These are phyloP conservation scores for Acacia pycnantha DNA, from an alignment of 331 rosid genomes.

Conservation along the genomic window DNA sequence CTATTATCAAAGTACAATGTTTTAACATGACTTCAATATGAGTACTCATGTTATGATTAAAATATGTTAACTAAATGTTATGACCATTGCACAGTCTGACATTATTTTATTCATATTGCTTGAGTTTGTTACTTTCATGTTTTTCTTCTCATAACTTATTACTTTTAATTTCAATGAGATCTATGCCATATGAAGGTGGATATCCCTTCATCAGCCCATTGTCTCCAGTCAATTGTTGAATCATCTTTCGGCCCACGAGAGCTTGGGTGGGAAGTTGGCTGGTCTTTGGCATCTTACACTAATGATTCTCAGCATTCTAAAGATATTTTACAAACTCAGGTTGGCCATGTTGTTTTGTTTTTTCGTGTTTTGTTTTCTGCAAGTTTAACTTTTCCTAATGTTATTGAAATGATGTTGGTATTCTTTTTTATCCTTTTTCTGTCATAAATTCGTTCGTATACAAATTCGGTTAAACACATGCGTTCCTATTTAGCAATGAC, in stretches of 20 bases:
- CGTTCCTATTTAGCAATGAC: too few species aligned
- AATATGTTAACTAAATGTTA: neutral
- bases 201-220: constrained; percentile 63
- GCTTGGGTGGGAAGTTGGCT: constrained; percentile 91
- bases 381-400: too few species aligned
- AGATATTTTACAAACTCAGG: constrained; percentile 51
- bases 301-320: constrained; percentile 47
- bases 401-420: too few species aligned
- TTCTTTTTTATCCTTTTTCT: too few species aligned
- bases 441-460: too few species aligned
- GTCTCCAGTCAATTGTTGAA: constrained; percentile 66
- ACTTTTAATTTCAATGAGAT: constrained; percentile 18
- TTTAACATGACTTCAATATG: neutral
- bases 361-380: too few species aligned
- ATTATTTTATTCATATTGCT: constrained; percentile 11
- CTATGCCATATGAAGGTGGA: constrained; percentile 54
- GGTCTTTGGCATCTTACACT: constrained; percentile 77
- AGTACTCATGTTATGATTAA: constrained; percentile 4
- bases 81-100: neutral
- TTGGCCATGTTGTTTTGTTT: too few species aligned
- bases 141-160: neutral
- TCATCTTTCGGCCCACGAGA: constrained; percentile 64
- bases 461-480: too few species aligned
- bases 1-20: too few species aligned
- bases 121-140: neutral